Evolutionary conservation across 371 early-diverging fungal species (phyloP).

Genomic region (Actinomortierella wolfii): DNA sequence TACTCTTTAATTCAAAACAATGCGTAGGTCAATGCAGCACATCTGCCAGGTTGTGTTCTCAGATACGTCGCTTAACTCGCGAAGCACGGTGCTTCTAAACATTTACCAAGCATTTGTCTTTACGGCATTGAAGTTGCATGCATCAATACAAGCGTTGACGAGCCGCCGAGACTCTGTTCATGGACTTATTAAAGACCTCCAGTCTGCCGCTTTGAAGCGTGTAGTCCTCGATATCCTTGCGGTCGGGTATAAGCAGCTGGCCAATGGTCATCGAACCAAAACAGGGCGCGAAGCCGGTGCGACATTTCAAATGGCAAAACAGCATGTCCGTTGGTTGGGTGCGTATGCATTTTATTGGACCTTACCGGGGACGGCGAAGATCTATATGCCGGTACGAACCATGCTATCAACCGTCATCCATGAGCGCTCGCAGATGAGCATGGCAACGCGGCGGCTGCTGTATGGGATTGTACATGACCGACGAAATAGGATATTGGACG

Average conservation of each 20-base stretch:
- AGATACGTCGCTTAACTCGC: conserved; percentile 63
- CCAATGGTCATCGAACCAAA: conserved; percentile 21
- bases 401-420: too few relatives aligned
- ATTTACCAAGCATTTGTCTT: conserved; percentile 70
- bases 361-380: conserved; percentile 7
- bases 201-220: conserved; percentile 3
- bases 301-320: conserved; percentile 13
- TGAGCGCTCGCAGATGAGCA: conserved; percentile 1
- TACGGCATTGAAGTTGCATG: conserved; percentile 69
- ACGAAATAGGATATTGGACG: conserved; percentile 27
- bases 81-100: conserved; percentile 60
- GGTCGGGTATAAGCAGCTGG: conserved; percentile 16
- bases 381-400: too few relatives aligned
- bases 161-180: conserved; percentile 13
- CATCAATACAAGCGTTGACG: conserved; percentile 47
- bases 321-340: conserved; percentile 44
- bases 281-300: conserved; percentile 9
- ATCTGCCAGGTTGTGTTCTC: conserved; percentile 59
- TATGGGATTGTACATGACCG: conserved; percentile 16
- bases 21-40: conserved; percentile 22
- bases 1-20: conserved; percentile 14
- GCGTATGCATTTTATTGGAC: conserved; percentile 25
- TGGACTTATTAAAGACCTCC: conserved; percentile 4
- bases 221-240: conserved; percentile 21
- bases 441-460: not conserved